Evolutionary conservation across 805 yeast species (phyloP), one percentile per base, ranked within the genome.

Genomic region (Suhomyces emberorum): DNA sequence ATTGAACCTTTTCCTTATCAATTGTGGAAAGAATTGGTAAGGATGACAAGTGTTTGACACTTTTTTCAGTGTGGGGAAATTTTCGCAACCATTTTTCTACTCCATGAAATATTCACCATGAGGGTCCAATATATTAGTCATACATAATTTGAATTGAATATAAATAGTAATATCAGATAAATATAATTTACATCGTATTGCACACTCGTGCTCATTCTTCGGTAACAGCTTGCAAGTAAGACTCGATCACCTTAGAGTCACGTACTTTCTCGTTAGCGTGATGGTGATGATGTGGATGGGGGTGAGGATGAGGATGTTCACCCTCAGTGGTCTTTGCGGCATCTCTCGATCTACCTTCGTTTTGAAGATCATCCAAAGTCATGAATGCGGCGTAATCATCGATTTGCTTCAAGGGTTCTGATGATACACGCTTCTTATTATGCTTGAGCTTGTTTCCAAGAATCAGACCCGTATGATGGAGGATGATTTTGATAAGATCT

Each of bases 401-500:
- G 7, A 69, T 58, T 39, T 68, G 73, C 38, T 61, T 59, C 45
- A 70, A 54, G 8, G 72, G 73, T 30, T 57, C 57, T 0, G 42
- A 35, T 15, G 40, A 37, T 7, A 42, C 44, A n/a, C 22, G 30
- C 34, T 61, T 51, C 47, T 66, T 74, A 25, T 61, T 65, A 7
- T 41, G 29, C 45, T 65, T 70, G 39, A 91, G 62, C 59, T 86
- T 88, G 54, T 87, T 87, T n/a, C 83, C 80, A 23, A 89, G 54
- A 34, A 91, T 75, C 39, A 81, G 78, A 3, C 95, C 96, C 0
- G 89, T 73, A 48, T 83, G 88, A 30, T 67, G 68, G 36, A 83
- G 47, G 15, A 83, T 57, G 1, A 80, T 67, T 51, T 72, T 79
- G 25, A 79, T 59, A n/a, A 82, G 50, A 24, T 78, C 79, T 51